These are phyloP conservation scores for Globisporangium carolinianum DNA, from an alignment of 352 stramenopile species.

Conservation along the genomic window DNA sequence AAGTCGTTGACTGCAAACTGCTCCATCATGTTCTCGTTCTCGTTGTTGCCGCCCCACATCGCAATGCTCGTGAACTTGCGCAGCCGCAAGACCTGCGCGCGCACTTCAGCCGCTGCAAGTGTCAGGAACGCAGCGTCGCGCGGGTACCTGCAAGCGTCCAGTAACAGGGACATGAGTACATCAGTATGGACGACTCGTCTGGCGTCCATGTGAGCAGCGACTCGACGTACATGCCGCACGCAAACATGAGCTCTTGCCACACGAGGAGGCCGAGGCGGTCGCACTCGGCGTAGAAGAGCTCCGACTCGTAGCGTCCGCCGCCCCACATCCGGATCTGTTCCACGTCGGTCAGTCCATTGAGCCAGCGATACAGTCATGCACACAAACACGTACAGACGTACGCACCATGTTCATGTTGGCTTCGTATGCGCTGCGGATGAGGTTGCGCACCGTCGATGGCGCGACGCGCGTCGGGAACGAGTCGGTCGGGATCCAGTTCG, in stretches of 20 bases:
- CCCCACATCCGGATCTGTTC: slow-evolving; percentile 78
- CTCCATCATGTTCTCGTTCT: slow-evolving; percentile 87
- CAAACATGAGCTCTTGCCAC: slow-evolving; percentile 91
- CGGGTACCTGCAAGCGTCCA: slow-evolving; percentile 25
- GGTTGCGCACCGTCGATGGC: slow-evolving; percentile 26
- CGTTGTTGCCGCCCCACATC: slow-evolving; percentile 89
- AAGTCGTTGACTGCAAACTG: slow-evolving; percentile 53
- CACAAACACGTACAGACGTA: neutral
- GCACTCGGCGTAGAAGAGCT: slow-evolving; percentile 76
- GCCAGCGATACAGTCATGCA: neutral
- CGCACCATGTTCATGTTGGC: slow-evolving; percentile 85
- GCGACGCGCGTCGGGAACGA: slow-evolving; percentile 62
- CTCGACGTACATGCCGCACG: slow-evolving; percentile 68
- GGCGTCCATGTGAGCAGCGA: neutral
- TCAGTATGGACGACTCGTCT: neutral
- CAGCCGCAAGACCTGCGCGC: slow-evolving; percentile 54
- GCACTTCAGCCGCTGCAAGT: slow-evolving; percentile 49
- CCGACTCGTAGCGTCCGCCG: slow-evolving; percentile 79
- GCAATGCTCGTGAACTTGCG: slow-evolving; percentile 76
- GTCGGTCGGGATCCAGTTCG: slow-evolving; percentile 77
- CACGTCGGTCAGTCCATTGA: neutral
- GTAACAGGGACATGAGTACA: neutral
- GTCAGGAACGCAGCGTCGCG: slow-evolving; percentile 55
- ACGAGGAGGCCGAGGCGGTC: slow-evolving; percentile 81
- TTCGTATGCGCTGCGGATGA: slow-evolving; percentile 44